Base-by-base conservation (phyloP, 202 grass and related monocot species). In the Digitaria exilis region DNA sequence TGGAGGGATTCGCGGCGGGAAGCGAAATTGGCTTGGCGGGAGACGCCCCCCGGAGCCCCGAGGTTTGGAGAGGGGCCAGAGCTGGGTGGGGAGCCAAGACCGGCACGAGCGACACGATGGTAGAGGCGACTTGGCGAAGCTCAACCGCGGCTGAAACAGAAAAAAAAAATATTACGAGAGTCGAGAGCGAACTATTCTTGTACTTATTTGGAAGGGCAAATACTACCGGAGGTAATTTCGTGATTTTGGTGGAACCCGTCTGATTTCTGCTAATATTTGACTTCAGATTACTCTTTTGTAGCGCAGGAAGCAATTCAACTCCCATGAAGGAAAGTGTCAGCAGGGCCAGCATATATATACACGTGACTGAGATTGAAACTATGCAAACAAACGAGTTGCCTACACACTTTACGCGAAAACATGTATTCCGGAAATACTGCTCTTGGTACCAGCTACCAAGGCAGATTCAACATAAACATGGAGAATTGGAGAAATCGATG, bases 1-100 rank as follows among this genome's bases (percentile, higher is more conserved):
- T 1, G 73, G 3, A 42, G 51, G 41, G 60, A 75, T 81, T 58
- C 17, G 43, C 79, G 74, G 84, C 79, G 88, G 83, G 84, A 79
- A 78, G 41, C 57, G 19, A 78, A 79, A 39, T 86, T 79, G 80
- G 39, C 30, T 86, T 90, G 79, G 88, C 88, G 88, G 88, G 88
- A 90, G 79, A 72, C 11, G 50, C 31, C 50, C 35, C 30, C 45
- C 3, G 5, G 35, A 34, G 30, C 45, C 3, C 60, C 56, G 3
- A 71, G 77, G 64, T 67, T 81, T 65, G 46, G 75, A 50, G 76
- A 26, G 49, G 58, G 7, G 22, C n/a, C 9, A 26, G 45, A n/a
- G n/a, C n/a, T n/a, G n/a, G n/a, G n/a, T n/a, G n/a, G n/a, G n/a
- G n/a, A n/a, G n/a, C n/a, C n/a, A n/a, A n/a, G n/a, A n/a, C n/a